These are phyloP conservation scores for Solanum tacnaense DNA, from an alignment of 257 asterid genomes.

Conservation along the genomic window DNA sequence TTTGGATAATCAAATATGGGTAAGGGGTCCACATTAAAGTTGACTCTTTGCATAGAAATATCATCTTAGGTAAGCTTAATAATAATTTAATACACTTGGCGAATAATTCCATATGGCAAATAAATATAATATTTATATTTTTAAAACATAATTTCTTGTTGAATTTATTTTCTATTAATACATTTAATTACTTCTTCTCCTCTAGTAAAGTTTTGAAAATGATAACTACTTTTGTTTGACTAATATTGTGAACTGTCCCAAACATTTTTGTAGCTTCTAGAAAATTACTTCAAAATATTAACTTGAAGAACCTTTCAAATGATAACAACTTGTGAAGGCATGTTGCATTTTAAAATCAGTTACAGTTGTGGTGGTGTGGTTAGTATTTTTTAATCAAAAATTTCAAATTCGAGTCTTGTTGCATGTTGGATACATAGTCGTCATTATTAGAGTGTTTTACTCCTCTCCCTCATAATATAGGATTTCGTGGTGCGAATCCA, in stretches of 20 bases:
- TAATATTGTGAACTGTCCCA: not conserved
- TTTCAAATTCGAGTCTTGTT: accelerated
- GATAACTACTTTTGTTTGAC: not conserved
- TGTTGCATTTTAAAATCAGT: not conserved
- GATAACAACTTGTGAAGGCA: not conserved
- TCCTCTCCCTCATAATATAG: not conserved
- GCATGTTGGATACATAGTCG: not conserved
- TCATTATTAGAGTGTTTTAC: not conserved
- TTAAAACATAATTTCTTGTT: not conserved
- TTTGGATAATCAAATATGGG: conserved; percentile 11
- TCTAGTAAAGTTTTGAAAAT: not conserved
- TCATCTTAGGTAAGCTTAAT: conserved; percentile 33
- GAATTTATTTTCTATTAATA: not conserved
- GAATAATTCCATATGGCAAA: not conserved
- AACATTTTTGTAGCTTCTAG: not conserved
- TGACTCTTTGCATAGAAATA: conserved; percentile 32
- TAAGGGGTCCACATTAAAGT: conserved; percentile 29
- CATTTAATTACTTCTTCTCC: not conserved
- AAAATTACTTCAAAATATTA: not conserved
- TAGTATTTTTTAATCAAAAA: not conserved
- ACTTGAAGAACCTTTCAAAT: not conserved
- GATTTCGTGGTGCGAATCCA: accelerated
- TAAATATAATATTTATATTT: not conserved
- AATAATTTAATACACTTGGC: conserved; percentile 3
- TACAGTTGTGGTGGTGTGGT: accelerated